Evolutionary conservation across 2,329 filamentous ascomycete genomes (phyloP), one percentile per base, ranked within the genome.

Genomic region (Venturia carpophila): DNA sequence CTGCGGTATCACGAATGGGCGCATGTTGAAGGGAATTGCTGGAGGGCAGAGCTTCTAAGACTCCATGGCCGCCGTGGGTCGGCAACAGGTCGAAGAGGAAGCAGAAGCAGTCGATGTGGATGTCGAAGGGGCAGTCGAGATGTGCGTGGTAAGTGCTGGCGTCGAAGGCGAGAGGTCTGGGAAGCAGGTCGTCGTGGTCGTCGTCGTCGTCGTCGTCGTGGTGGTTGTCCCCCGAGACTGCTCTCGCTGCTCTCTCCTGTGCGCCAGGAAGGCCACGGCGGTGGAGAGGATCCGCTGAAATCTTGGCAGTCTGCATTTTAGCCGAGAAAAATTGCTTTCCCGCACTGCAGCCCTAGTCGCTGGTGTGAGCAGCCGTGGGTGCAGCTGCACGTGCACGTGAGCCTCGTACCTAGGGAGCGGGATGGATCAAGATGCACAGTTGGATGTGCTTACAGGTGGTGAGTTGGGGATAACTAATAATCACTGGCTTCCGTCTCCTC

Each of bases 21-120:
- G 52, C 52, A 58, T 58, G 52, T 19, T 58, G 52, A 58, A 34
- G 52, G 52, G 52, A 24, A 37, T 58, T 58, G 52, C 52, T 58
- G 52, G 13, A 58, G 27, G 52, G 52, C 27, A 58, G 27, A 58
- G 52, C 13, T 58, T 58, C 52, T 58, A 58, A 7, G 52, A 37
- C 52, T 58, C 52, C 52, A 58, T 58, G 52, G 19, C 37, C 13
- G 47, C 9, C 47, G 47, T 27, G 11, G n/a, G n/a, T 15, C 5
- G 47, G 52, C 15, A 37, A 21, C 15, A 34, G 27, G 5, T 19
- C 27, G 17, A 11, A n/a, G 15, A 15, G 17, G 37, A 19, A 3
- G 52, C 52, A 58, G 52, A n/a, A 58, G 15, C 52, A 58, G 9
- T 37, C 37, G 30, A 11, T n/a, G 52, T 58, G 27, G 30, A 37